Evolutionary conservation across 75 land plant genomes (phyloP).

Genomic region (Adiantum capillusveneris): DNA sequence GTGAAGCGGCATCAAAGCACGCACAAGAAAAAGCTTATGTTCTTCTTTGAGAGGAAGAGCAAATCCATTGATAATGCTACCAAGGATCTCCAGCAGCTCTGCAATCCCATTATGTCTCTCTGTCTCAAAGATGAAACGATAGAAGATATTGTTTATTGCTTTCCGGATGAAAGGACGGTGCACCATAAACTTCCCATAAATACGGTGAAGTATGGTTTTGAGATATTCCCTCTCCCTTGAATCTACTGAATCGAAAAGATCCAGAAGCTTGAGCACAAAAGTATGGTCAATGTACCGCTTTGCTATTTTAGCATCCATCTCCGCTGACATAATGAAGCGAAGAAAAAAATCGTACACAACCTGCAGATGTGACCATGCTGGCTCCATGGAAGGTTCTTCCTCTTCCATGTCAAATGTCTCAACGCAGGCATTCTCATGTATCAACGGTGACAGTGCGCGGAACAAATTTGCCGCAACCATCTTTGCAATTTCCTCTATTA

Average conservation of each 20-base stretch:
- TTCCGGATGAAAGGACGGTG: constrained; percentile 55
- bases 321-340: constrained; percentile 18
- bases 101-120: constrained; percentile 49
- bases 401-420: constrained; percentile 33
- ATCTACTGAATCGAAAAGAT: constrained; percentile 49
- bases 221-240: constrained; percentile 44
- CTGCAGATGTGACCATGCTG: constrained; percentile 52
- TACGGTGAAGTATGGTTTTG: constrained; percentile 43
- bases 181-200: constrained; percentile 43
- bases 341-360: constrained; percentile 43
- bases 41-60: constrained; percentile 59
- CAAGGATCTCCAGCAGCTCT: constrained; percentile 59
- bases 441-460: constrained; percentile 29
- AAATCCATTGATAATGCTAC: constrained; percentile 63
- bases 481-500: constrained; percentile 41
- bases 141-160: constrained; percentile 39
- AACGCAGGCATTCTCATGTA: background rate
- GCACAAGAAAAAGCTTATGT: constrained; percentile 65
- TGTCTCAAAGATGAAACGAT: constrained; percentile 76
- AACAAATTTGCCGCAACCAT: constrained; percentile 29
- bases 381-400: constrained; percentile 7
- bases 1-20: constrained; percentile 53
- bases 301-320: constrained; percentile 38
- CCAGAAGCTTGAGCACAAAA: constrained; percentile 34
- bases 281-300: constrained; percentile 17